These are phyloP conservation scores for Sarocladiaceae sp. DNA, from an alignment of 2,329 filamentous ascomycete species.

Conservation along the genomic window DNA sequence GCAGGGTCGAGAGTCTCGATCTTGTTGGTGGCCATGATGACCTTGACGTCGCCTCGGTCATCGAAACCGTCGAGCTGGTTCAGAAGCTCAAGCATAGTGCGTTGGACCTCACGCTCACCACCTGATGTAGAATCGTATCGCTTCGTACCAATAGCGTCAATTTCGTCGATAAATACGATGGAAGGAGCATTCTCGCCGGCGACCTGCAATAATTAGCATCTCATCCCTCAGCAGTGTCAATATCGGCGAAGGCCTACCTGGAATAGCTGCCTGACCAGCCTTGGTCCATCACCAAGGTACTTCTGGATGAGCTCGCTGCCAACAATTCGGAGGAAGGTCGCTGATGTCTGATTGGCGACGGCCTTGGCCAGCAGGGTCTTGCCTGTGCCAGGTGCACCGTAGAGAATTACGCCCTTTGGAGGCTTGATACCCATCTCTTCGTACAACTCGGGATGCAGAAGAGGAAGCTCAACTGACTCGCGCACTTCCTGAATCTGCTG, in stretches of 20 bases:
- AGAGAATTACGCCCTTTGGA: slow-evolving; percentile 98
- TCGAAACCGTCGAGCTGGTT: slow-evolving; percentile 99
- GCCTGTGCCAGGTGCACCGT: slow-evolving; percentile 93
- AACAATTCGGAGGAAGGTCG: slow-evolving; percentile 95
- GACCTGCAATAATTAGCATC: slow-evolving; percentile 47
- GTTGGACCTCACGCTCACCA: slow-evolving; percentile 94
- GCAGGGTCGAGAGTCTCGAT: slow-evolving; percentile 96
- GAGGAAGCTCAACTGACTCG: slow-evolving; percentile 91
- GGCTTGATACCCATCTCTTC: slow-evolving; percentile 99
- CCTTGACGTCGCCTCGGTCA: slow-evolving; percentile 97
- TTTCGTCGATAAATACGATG: slow-evolving; percentile 99
- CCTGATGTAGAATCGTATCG: slow-evolving; percentile 97
- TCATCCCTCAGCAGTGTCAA: not conserved
- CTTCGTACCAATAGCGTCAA: slow-evolving; percentile 98
- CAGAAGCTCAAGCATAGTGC: slow-evolving; percentile 96
- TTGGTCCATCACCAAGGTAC: slow-evolving; percentile 92
- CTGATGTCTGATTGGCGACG: slow-evolving; percentile 97
- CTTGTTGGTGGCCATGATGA: slow-evolving; percentile 99
- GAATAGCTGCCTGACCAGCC: slow-evolving; percentile 93
- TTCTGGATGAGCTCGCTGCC: slow-evolving; percentile 98
- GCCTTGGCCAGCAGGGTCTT: slow-evolving; percentile 96
- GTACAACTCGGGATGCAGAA: slow-evolving; percentile 94
- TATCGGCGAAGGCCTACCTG: slow-evolving; percentile 46
- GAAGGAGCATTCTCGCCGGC: slow-evolving; percentile 94
- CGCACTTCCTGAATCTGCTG: slow-evolving; percentile 95